phyloP scores from a whole-genome alignment of 2,329 filamentous ascomycete species.

The Cladophialophora chaetospira region DNA sequence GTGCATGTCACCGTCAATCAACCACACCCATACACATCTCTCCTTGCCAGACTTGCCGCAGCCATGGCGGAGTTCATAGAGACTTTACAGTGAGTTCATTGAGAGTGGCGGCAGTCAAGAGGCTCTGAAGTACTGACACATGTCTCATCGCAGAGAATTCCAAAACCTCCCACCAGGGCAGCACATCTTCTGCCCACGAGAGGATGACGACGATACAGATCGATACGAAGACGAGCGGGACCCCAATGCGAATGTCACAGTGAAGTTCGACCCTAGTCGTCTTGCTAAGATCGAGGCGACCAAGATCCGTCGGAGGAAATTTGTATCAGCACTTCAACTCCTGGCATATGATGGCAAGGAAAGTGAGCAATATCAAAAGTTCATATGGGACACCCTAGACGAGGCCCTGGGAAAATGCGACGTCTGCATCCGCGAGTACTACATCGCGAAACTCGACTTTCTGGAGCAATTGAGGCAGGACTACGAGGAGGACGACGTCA shows the following conservation, averaged over 20 bases:
- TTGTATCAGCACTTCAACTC: slow-evolving; percentile 69
- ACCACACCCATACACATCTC: neutral
- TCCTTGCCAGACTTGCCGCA: neutral
- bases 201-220: slow-evolving; percentile 63
- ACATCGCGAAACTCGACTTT: slow-evolving; percentile 66
- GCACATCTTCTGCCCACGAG: slow-evolving; percentile 70
- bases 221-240: slow-evolving; percentile 61
- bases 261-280: slow-evolving; percentile 39
- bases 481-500: slow-evolving; percentile 51
- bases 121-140: neutral
- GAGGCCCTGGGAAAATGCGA: slow-evolving; percentile 65
- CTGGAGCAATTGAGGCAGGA: slow-evolving; percentile 63
- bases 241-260: slow-evolving; percentile 47
- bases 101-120: neutral
- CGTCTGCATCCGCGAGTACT: slow-evolving; percentile 72
- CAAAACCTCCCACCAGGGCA: slow-evolving; percentile 48
- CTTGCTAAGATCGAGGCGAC: slow-evolving; percentile 56
- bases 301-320: slow-evolving; percentile 59
- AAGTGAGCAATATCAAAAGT: slow-evolving; percentile 60
- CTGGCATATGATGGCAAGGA: slow-evolving; percentile 66
- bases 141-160: slow-evolving; percentile 37
- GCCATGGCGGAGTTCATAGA: slow-evolving; percentile 45
- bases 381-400: slow-evolving; percentile 62
- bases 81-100: slow-evolving; percentile 43
- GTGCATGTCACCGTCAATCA: neutral